Evolutionary conservation across 1,139 yeast species (phyloP).

Genomic region (Yamadazyma mexicana): DNA sequence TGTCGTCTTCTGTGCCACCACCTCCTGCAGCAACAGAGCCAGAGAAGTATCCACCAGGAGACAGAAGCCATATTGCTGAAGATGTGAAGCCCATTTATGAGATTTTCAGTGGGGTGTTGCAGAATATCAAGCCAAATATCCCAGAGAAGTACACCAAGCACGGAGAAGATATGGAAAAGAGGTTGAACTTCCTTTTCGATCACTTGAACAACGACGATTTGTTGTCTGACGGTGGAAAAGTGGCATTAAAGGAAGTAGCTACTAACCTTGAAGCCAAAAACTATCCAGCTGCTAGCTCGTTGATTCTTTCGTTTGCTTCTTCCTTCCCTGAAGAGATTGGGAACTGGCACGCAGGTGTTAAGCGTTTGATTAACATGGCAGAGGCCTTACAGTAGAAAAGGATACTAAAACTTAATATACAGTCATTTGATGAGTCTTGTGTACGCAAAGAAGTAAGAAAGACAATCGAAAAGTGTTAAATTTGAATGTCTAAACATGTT

Average conservation of each 20-base stretch:
- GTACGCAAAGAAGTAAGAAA: no score
- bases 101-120: conserved; percentile 53
- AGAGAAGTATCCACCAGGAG: conserved; percentile 63
- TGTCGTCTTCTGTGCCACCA: conserved; percentile 15
- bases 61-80: conserved; percentile 67
- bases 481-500: no score
- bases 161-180: conserved; percentile 76
- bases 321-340: conserved; percentile 76
- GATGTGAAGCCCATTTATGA: conserved; percentile 59
- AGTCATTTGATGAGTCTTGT: neutral
- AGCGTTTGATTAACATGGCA: conserved; percentile 79
- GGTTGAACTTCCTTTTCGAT: conserved; percentile 74
- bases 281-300: conserved; percentile 57
- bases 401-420: neutral
- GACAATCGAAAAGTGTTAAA: no score
- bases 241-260: conserved; percentile 52
- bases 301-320: conserved; percentile 63
- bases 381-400: conserved; percentile 41
- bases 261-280: conserved; percentile 54
- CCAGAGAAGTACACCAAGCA: conserved; percentile 79
- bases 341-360: conserved; percentile 91
- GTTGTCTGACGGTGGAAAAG: conserved; percentile 57
- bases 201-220: conserved; percentile 77
- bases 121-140: conserved; percentile 66
- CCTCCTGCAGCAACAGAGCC: conserved; percentile 21